These are phyloP conservation scores for Nothomitra cinnamomea DNA, from an alignment of 2,329 filamentous ascomycete genomes.

Conservation along the genomic window DNA sequence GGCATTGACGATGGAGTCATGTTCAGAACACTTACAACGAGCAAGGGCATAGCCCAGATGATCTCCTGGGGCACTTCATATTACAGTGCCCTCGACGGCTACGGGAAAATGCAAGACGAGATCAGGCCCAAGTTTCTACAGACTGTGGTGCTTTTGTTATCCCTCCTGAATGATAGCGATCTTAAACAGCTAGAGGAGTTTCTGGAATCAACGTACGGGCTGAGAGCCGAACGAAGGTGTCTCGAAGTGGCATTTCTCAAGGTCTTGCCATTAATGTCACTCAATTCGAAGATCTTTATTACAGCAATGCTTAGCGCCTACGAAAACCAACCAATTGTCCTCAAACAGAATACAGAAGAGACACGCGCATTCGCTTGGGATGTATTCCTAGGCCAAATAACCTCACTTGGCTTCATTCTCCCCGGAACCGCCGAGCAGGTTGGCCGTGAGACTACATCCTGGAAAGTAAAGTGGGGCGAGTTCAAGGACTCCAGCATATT, in stretches of 20 bases:
- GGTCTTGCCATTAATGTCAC: slow-evolving; percentile 16
- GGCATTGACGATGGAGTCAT: slow-evolving; percentile 13
- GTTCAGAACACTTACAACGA: slow-evolving; percentile 16
- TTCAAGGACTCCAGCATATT: slow-evolving; percentile 14
- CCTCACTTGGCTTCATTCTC: not conserved
- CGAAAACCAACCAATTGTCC: slow-evolving; percentile 7
- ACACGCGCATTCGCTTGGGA: not conserved
- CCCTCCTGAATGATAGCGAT: slow-evolving; percentile 17
- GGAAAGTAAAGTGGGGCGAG: slow-evolving; percentile 8
- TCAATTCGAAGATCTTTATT: slow-evolving; percentile 17
- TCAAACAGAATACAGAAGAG: not conserved
- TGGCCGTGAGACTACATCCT: not conserved
- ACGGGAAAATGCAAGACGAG: slow-evolving; percentile 9
- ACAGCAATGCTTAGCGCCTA: slow-evolving; percentile 12
- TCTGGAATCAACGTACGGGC: not conserved
- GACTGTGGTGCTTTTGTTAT: slow-evolving; percentile 14
- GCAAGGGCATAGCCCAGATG: slow-evolving; percentile 16
- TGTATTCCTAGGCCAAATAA: not conserved
- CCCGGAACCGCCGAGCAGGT: not conserved
- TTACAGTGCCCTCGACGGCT: slow-evolving; percentile 13
- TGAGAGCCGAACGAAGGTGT: slow-evolving; percentile 12
- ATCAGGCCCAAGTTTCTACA: slow-evolving; percentile 15
- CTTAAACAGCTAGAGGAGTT: slow-evolving; percentile 6
- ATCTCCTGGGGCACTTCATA: slow-evolving; percentile 13
- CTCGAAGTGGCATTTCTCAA: slow-evolving; percentile 16